A percentile compares a stretch with the other conserved stretches of the same genome.
These are phyloP conservation scores for Trichoderma sp. DNA, from an alignment of 2,329 filamentous ascomycete species.

Conservation along the genomic window DNA sequence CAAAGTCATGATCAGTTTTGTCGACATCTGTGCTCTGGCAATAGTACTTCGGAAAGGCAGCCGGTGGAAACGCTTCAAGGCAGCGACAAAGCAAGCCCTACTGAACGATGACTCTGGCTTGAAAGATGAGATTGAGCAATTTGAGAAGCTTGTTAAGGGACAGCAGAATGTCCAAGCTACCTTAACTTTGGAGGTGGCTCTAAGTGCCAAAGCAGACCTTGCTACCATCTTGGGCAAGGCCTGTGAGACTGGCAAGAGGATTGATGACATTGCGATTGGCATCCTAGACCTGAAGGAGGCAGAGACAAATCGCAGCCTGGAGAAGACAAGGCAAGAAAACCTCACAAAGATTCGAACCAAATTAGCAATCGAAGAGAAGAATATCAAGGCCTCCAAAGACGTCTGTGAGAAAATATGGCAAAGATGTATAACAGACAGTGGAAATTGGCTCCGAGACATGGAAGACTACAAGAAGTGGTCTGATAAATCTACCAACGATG, in stretches of 20 bases:
- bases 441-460: not conserved
- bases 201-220: not conserved
- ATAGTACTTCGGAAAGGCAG: not conserved
- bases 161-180: not conserved
- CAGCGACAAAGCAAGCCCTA: not conserved
- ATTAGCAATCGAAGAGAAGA: not conserved
- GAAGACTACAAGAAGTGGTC: not conserved
- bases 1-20: not conserved
- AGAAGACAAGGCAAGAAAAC: not conserved
- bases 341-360: not conserved
- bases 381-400: not conserved
- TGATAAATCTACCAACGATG: not conserved
- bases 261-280: not conserved
- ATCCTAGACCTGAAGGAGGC: not conserved
- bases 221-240: not conserved
- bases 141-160: not conserved
- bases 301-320: not conserved
- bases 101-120: not conserved
- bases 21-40: not conserved
- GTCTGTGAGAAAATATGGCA: not conserved
- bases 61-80: not conserved
- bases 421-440: not conserved
- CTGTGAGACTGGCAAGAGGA: not conserved
- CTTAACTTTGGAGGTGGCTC: not conserved
- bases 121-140: not conserved